Base-by-base conservation (phyloP, 768 basidiomycete species). In the Lentinula lateritia region DNA sequence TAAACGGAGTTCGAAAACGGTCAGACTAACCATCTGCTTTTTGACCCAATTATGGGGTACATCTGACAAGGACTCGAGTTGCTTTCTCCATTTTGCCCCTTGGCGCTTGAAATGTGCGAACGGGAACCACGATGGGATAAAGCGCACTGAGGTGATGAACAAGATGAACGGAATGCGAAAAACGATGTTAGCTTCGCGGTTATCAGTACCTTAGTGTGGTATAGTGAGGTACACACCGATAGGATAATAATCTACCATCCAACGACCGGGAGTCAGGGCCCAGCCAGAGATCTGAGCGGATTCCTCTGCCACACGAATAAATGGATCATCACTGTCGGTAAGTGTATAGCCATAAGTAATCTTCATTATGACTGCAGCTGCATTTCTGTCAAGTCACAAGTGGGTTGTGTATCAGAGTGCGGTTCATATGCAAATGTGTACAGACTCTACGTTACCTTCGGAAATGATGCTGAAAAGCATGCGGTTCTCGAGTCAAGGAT, bases 91-190 rank as follows among this genome's bases (percentile, higher is more conserved):
- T 32, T 55, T 66, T 13, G 72, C 67, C 34, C 78, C 83, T 66
- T 79, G 74, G 5, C 77, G 75, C 62, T 80, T 80, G 73, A 82
- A 85, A 0, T 64, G 70, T 6, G 77, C 76, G 12, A 81, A 80
- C 6, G 84, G 84, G 35, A 85, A 66, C 68, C 72, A 83, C 2
- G 74, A 70, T 2, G 84, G 84, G n/a, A 84, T 61, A 54, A 79
- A 77, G 34, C 80, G 80, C 20, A 84, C 78, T 80, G 36, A 13
- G 48, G 34, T 18, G 32, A 8, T 13, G 28, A 28, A 45, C n/a
- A 3, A 23, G 23, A 34, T 32, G 16, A 8, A 16, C 39, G 56
- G 23, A 23, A 16, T 48, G 48, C 34, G 3, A 18, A 38, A 13
- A 43, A 18, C n/a, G 34, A 28, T 38, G 36, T 38, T 32, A 34